Conservation (phyloP, 176 grass and related monocot genomes). For the Lolium multiflorum region DNA sequence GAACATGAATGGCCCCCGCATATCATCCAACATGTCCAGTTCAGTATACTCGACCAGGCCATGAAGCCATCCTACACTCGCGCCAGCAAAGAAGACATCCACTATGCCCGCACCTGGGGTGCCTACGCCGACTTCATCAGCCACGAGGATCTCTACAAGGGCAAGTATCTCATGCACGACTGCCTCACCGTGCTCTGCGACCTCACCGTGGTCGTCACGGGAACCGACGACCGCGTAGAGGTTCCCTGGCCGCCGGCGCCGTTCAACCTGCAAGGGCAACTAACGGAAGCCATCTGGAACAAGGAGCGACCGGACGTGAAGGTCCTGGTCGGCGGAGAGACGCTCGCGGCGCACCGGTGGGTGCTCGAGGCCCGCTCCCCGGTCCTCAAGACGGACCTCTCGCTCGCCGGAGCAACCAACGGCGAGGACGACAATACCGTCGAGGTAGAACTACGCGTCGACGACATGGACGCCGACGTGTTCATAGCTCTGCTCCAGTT, state of each 20-base stretch:
- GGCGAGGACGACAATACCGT: background rate
- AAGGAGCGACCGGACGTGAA: background rate
- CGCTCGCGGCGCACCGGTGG: background rate
- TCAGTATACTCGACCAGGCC: background rate
- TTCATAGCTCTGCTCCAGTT: background rate
- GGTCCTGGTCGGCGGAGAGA: background rate
- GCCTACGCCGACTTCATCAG: too few relatives aligned
- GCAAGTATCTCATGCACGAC: background rate
- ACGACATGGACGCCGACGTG: background rate
- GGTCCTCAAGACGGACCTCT: background rate
- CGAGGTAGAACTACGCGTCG: background rate
- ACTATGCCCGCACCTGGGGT: too few relatives aligned
- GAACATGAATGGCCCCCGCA: background rate
- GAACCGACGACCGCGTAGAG: too few relatives aligned
- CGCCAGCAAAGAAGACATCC: background rate
- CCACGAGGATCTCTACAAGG: too few relatives aligned
- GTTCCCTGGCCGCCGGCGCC: background rate
- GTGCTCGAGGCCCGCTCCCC: background rate
- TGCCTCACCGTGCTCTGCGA: background rate
- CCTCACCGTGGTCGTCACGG: background rate
- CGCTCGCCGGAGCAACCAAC: background rate
- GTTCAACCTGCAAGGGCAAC: background rate
- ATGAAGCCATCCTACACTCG: background rate
- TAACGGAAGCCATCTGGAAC: background rate
- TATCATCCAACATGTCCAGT: background rate